Evolutionary conservation across 2,329 filamentous ascomycete species (phyloP), one percentile per base, ranked within the genome.

Genomic region (Madurella fahalii): DNA sequence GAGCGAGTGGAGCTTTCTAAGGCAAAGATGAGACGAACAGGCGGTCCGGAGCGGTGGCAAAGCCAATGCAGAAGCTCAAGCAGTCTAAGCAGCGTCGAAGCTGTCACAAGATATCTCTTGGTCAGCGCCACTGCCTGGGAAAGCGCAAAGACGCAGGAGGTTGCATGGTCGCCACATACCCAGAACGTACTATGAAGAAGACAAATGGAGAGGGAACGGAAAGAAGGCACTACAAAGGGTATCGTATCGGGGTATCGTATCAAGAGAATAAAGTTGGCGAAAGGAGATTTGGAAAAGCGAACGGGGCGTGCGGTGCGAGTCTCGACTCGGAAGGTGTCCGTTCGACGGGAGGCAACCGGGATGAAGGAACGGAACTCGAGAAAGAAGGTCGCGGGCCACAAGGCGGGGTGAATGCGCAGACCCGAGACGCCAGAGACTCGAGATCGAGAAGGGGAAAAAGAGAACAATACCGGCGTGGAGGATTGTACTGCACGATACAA

Each of bases 401-500:
- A 25, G 7, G 25, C 25, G 25, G 47, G 18, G 47, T 45, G 20
- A 5, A 30, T 40, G 40, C 20, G 41, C 45, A 32, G 30, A 46
- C 16, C 31, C 44, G 47, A 40, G 4, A 9, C 47, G 12, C 39
- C 17, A 40, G 17, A 31, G 25, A 52, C 47, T 57, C 54, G 32
- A 53, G 32, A 51, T 53, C 30, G 13, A 44, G 34, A 51, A 49
- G 11, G 34, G 34, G 40, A 43, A 31, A 53, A 57, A 47, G 30
- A 11, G 30, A 45, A 51, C 43, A 52, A 51, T 47, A 17, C 46
- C 44, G 34, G 34, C 40, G 37, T 25, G 41, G 47, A 44, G 17
- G 41, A 53, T 56, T 52, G 50, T 53, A 46, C 49, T 50, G 50
- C 20, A 49, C 49, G 48, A 37, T 51, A 44, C 53, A 52, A 13